Conservation (phyloP, 2,329 filamentous ascomycete species). For the Fusarium redolens region DNA sequence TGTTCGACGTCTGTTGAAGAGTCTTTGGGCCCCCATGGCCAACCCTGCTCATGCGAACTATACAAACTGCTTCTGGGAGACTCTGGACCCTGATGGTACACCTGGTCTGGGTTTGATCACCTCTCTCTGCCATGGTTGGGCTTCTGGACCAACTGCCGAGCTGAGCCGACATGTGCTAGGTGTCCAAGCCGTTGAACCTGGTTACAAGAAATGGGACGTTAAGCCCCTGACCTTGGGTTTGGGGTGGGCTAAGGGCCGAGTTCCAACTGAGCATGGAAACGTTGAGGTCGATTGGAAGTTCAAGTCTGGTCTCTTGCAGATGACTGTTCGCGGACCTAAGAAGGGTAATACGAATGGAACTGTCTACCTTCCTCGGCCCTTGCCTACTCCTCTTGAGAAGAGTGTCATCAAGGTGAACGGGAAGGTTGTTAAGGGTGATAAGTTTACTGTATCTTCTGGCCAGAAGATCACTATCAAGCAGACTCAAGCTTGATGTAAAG, state of each 20-base stretch:
- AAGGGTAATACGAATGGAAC: fast-evolving
- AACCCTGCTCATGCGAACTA: neutral
- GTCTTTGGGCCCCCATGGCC: neutral
- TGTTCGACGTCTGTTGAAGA: neutral
- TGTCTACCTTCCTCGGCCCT: neutral
- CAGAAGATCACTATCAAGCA: neutral
- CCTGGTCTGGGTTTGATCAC: neutral
- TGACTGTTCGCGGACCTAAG: neutral
- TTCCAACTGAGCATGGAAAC: neutral
- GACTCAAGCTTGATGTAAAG: fast-evolving
- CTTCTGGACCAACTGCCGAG: slow-evolving; percentile 1
- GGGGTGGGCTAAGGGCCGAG: neutral
- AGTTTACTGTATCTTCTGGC: fast-evolving
- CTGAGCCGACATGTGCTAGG: neutral
- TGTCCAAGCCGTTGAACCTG: neutral
- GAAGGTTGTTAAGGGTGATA: neutral
- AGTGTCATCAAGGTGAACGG: neutral
- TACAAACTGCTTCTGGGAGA: slow-evolving; percentile 11
- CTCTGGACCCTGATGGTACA: neutral
- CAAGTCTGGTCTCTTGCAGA: neutral
- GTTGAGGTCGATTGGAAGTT: slow-evolving; percentile 2
- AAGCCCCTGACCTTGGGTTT: neutral
- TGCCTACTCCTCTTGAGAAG: neutral
- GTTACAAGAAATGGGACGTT: neutral
- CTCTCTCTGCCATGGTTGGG: neutral